These are phyloP conservation scores for Candida corydali DNA, from an alignment of 805 yeast genomes.

Conservation along the genomic window DNA sequence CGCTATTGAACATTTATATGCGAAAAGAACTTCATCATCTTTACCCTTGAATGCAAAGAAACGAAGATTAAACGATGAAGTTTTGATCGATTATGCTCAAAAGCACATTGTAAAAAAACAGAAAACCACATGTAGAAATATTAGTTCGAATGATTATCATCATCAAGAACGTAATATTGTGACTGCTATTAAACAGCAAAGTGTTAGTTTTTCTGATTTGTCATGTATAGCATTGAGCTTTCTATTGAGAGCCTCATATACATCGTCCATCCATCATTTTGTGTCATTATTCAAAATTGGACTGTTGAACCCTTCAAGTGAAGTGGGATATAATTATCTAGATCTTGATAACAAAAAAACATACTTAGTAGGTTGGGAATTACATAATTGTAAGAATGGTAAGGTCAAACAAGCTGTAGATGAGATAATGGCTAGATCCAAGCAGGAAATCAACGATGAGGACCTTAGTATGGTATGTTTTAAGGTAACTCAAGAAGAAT, in stretches of 20 bases:
- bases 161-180: slow-evolving; percentile 1
- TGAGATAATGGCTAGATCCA: neutral
- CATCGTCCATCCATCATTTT: slow-evolving; percentile 1
- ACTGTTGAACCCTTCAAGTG: neutral
- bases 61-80: neutral
- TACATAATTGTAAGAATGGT: neutral
- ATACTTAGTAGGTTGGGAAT: slow-evolving; percentile 2
- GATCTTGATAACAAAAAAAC: neutral
- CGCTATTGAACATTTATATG: slow-evolving; percentile 2
- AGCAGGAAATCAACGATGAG: neutral
- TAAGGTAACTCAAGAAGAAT: neutral
- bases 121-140: neutral
- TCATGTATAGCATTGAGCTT: slow-evolving; percentile 1
- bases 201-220: neutral
- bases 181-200: neutral
- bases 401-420: slow-evolving; percentile 2
- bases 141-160: slow-evolving; percentile 1
- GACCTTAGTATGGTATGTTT: slow-evolving; percentile 1
- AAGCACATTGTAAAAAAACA: slow-evolving; percentile 1
- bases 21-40: neutral
- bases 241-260: neutral
- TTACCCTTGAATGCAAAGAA: neutral
- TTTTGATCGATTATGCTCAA: slow-evolving; percentile 2
- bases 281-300: slow-evolving; percentile 1
- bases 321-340: neutral